Evolutionary conservation across 805 yeast species (phyloP), one percentile per base, ranked within the genome.

Genomic region (Isabelozyma gotoi): DNA sequence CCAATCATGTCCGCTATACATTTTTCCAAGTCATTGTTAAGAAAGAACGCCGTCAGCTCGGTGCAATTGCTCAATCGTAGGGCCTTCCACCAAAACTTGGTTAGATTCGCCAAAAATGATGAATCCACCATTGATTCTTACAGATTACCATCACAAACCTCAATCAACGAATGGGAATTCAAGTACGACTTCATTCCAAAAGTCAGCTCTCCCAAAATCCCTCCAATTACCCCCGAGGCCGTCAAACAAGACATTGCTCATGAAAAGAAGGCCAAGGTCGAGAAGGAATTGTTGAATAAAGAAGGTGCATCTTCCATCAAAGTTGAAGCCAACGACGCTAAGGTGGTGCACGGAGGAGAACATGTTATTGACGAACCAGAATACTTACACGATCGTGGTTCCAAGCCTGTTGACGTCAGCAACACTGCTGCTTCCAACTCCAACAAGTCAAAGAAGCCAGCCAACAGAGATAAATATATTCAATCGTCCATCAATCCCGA

Each of bases 121-220:
- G 42, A 63, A 4, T 80, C 85, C 7, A 75, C 80, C 33, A 81
- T 81, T 48, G 87, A 82, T 56, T 76, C 74, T 36, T 80, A 65
- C 62, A 76, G 68, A 51, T 63, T 78, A 34, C 82, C 83, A 12
- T 59, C 75, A 36, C 70, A 68, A 53, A 60, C 75, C 27, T 66
- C 74, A 40, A 59, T 77, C 57, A 59, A 70, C 53, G 70, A 77
- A 57, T 68, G 82, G 80, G 71, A 77, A 63, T 72, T 68, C 62
- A 69, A 67, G 50, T 72, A 72, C 50, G 77, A 72, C 52, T 72
- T 67, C 50, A 61, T 71, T 38, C 77, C 77, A 12, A 67, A 66
- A 46, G 64, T 60, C 10, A 42, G 67, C 2, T 63, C 63, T 40
- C 74, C 75, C 14, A 71, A 71, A 49, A 63, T 71, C 21, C 77